Percentiles rank a stretch among this genome's conserved stretches.
Conservation (phyloP, 2,329 filamentous ascomycete species). For the Penicillium expansum region DNA sequence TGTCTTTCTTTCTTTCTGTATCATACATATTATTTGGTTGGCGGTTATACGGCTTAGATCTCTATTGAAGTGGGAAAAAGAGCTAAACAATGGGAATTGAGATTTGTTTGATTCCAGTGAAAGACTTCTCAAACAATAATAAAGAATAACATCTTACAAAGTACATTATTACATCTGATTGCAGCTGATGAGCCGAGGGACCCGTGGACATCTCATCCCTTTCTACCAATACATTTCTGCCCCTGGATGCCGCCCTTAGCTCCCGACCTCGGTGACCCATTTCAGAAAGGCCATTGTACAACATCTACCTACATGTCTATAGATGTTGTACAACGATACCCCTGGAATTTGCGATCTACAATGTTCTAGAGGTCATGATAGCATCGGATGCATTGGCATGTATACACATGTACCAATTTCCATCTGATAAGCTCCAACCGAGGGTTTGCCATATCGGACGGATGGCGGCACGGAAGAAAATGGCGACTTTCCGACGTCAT, state of each 20-base stretch:
- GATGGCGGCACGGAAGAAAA: conserved; percentile 23
- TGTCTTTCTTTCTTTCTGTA: too few relatives aligned
- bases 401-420: not conserved
- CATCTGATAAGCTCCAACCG: conserved; percentile 7
- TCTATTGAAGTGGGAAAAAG: too few relatives aligned
- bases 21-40: not conserved
- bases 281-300: conserved; percentile 16
- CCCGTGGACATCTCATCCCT: conserved; percentile 1
- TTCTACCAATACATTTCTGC: conserved; percentile 1
- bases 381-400: not conserved
- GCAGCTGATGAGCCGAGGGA: conserved; percentile 6
- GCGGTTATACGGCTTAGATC: not conserved
- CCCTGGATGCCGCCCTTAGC: conserved; percentile 7
- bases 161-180: not conserved
- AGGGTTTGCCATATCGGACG: conserved; percentile 13
- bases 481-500: conserved; percentile 35
- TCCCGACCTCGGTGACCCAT: conserved; percentile 25
- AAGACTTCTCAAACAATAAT: not conserved
- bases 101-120: too few relatives aligned
- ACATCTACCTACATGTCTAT: not conserved
- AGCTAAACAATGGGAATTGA: not conserved
- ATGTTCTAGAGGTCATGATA: not conserved
- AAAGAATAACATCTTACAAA: not conserved
- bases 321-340: not conserved
- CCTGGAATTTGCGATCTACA: not conserved